A percentile compares a stretch with the other conserved stretches of the same genome.
Evolutionary conservation across 2,329 filamentous ascomycete genomes (phyloP).

Genomic region (Diaporthe eres): DNA sequence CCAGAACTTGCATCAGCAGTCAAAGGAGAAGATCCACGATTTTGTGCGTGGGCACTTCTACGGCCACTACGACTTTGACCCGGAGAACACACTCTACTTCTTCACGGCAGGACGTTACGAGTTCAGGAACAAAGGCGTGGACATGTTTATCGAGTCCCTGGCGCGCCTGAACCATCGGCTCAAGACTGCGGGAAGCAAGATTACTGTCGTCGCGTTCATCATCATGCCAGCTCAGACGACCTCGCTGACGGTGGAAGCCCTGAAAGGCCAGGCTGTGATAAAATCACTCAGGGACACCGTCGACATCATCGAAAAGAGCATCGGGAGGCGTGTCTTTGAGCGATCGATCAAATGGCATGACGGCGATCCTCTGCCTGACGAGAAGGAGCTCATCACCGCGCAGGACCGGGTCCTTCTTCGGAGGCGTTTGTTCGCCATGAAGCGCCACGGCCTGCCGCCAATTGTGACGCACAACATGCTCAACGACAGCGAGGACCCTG

Average conservation of each 20-base stretch:
- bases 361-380: slow-evolving; percentile 91
- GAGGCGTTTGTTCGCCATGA: slow-evolving; percentile 95
- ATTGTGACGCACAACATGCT: slow-evolving; percentile 99
- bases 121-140: slow-evolving; percentile 97
- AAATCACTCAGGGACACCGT: slow-evolving; percentile 96
- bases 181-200: slow-evolving; percentile 87
- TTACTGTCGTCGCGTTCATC: slow-evolving; percentile 96
- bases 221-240: slow-evolving; percentile 99
- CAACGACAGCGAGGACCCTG: slow-evolving; percentile 92
- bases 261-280: slow-evolving; percentile 97
- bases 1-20: slow-evolving; percentile 96
- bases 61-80: slow-evolving; percentile 96
- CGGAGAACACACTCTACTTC: slow-evolving; percentile 96
- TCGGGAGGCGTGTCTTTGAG: slow-evolving; percentile 95
- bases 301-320: slow-evolving; percentile 91
- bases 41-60: slow-evolving; percentile 99
- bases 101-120: slow-evolving; percentile 98
- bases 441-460: slow-evolving; percentile 88
- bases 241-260: slow-evolving; percentile 92
- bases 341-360: slow-evolving; percentile 96
- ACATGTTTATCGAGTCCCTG: slow-evolving; percentile 99
- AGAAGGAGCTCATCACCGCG: slow-evolving; percentile 93
- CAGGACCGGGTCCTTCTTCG: slow-evolving; percentile 95
- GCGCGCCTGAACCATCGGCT: slow-evolving; percentile 94
- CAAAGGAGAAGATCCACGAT: slow-evolving; percentile 98